phyloP scores from a whole-genome alignment of 1,139 yeast species.

The Trichomonascaceae sp. region DNA sequence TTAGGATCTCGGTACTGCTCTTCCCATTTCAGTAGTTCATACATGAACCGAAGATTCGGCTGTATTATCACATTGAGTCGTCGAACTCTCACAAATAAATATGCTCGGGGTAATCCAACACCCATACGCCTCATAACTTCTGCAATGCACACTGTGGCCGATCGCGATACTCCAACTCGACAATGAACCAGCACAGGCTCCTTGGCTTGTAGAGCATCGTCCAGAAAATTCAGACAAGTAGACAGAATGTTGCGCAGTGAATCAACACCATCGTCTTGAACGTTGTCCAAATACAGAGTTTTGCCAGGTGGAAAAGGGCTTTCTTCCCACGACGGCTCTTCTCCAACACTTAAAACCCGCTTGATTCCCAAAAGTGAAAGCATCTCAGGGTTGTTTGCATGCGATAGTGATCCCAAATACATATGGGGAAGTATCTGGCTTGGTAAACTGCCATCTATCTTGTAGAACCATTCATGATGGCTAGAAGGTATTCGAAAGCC shows the following conservation, averaged over 20 bases:
- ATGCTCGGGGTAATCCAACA: conserved; percentile 65
- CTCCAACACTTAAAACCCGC: conserved; percentile 84
- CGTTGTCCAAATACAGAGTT: conserved; percentile 38
- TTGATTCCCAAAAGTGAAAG: conserved; percentile 61
- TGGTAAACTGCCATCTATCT: conserved; percentile 55
- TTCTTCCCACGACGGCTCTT: conserved; percentile 53
- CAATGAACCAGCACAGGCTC: conserved; percentile 74
- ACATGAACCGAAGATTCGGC: conserved; percentile 81
- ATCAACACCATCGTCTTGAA: conserved; percentile 49
- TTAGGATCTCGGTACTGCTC: conserved; percentile 37
- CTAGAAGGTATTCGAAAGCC: neutral
- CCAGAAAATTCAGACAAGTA: conserved; percentile 40
- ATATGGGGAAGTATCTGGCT: conserved; percentile 74
- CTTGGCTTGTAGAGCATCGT: conserved; percentile 33
- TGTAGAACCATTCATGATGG: conserved; percentile 28
- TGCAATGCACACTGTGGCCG: conserved; percentile 87
- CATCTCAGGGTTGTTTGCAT: conserved; percentile 69
- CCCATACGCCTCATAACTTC: conserved; percentile 72
- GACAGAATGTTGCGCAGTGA: conserved; percentile 38
- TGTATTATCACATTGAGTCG: conserved; percentile 84
- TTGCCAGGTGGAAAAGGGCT: conserved; percentile 20
- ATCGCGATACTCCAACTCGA: conserved; percentile 85
- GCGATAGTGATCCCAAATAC: conserved; percentile 77
- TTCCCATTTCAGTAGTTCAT: conserved; percentile 77
- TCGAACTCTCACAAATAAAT: conserved; percentile 73